A percentile compares a stretch with the other conserved stretches of the same genome.
Evolutionary conservation across 352 stramenopile species (phyloP).

Genomic region (Sclerospora graminicola): DNA sequence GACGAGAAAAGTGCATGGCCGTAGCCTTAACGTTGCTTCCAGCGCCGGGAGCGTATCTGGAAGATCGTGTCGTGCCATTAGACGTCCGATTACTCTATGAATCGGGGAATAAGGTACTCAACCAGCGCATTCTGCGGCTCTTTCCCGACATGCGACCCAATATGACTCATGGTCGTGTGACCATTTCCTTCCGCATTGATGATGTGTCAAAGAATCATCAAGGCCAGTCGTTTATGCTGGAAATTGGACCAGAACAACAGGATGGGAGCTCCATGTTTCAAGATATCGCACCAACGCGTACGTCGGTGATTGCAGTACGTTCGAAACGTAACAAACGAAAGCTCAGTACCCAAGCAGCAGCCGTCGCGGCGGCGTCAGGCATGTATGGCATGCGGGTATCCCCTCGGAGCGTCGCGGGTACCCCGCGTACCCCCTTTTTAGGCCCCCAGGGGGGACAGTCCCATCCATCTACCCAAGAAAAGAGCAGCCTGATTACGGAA

Average conservation of each 20-base stretch:
- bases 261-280: slow-evolving; percentile 77
- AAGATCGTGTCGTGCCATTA: slow-evolving; percentile 69
- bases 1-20: slow-evolving; percentile 92
- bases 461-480: slow-evolving; percentile 3
- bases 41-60: slow-evolving; percentile 46
- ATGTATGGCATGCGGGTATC: slow-evolving; percentile 23
- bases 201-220: slow-evolving; percentile 98
- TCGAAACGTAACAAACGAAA: slow-evolving; percentile 93
- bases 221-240: slow-evolving; percentile 88
- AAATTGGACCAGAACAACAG: slow-evolving; percentile 83
- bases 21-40: slow-evolving; percentile 76
- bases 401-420: slow-evolving; percentile 27
- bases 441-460: not conserved
- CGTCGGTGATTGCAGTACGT: slow-evolving; percentile 85
- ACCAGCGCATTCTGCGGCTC: slow-evolving; percentile 87
- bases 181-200: slow-evolving; percentile 92
- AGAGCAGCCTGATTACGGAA: slow-evolving; percentile 14
- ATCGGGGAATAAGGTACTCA: slow-evolving; percentile 70
- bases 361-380: slow-evolving; percentile 3
- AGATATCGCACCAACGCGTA: slow-evolving; percentile 85
- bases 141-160: slow-evolving; percentile 81
- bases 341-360: slow-evolving; percentile 28
- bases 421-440: slow-evolving; percentile 20
- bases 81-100: slow-evolving; percentile 78
- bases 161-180: slow-evolving; percentile 74